phyloP scores from a whole-genome alignment of 1,284 basidiomycete genomes.

The Ustilago cynodontis region DNA sequence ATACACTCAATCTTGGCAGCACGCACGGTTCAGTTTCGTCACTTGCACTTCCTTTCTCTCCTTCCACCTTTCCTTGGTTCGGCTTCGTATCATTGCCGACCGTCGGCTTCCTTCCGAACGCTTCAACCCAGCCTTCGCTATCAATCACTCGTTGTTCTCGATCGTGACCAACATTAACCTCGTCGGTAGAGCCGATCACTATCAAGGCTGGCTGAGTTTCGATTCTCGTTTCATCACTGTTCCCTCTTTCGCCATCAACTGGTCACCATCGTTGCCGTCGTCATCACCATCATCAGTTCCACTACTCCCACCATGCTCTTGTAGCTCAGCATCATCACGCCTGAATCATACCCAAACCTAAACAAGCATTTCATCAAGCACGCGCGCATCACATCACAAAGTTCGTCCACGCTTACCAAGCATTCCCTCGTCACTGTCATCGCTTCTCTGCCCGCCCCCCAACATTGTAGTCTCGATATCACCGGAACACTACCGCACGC shows the following conservation, averaged over 20 bases:
- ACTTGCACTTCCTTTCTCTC: neutral
- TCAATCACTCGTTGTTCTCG: neutral
- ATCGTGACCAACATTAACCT: constrained; percentile 1
- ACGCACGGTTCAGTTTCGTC: neutral
- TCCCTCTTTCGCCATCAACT: neutral
- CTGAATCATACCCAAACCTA: neutral
- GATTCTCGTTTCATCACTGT: no score
- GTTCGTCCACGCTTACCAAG: neutral
- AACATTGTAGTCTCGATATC: no score
- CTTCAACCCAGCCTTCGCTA: neutral
- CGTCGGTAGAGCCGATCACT: constrained; percentile 20
- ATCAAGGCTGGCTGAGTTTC: constrained; percentile 27
- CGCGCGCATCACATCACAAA: neutral
- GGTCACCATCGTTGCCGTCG: constrained; percentile 1
- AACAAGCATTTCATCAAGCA: neutral
- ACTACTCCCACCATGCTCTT: constrained; percentile 28
- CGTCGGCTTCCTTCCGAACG: constrained; percentile 27
- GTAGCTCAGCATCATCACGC: constrained; percentile 7
- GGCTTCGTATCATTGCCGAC: neutral
- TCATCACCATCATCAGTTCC: constrained; percentile 11
- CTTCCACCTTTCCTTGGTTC: neutral
- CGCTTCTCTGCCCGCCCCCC: no score
- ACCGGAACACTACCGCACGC: neutral
- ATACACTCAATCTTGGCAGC: neutral
- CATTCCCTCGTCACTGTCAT: neutral